Evolutionary conservation across 805 yeast genomes (phyloP).

Genomic region (Starmerella roubikii): DNA sequence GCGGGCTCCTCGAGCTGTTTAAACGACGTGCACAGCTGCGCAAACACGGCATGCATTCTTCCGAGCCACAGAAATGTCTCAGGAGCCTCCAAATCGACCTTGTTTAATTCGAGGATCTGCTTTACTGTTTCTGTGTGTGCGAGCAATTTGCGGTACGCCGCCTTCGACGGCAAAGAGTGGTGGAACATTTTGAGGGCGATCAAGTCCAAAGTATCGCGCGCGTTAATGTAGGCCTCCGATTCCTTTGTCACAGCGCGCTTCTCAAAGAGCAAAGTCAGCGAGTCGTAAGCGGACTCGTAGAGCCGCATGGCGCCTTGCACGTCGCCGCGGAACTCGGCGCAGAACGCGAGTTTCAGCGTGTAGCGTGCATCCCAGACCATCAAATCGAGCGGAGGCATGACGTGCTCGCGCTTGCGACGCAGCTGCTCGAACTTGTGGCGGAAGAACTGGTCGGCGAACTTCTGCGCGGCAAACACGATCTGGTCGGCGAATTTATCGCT

Average conservation of each 20-base stretch:
- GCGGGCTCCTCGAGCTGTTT: not conserved
- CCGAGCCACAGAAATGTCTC: conserved; percentile 39
- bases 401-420: conserved; percentile 16
- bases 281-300: conserved; percentile 42
- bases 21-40: conserved; percentile 23
- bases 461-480: conserved; percentile 30
- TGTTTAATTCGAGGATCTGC: conserved; percentile 22
- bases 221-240: conserved; percentile 9
- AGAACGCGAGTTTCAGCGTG: conserved; percentile 37
- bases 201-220: conserved; percentile 38
- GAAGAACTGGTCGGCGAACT: conserved; percentile 34
- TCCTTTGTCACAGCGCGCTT: conserved; percentile 9
- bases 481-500: conserved; percentile 28
- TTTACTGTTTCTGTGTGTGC: conserved; percentile 46
- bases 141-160: conserved; percentile 50
- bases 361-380: conserved; percentile 39
- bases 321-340: conserved; percentile 38
- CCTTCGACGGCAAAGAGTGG: conserved; percentile 35
- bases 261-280: conserved; percentile 32
- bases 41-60: conserved; percentile 53
- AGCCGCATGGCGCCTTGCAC: conserved; percentile 37
- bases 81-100: conserved; percentile 19
- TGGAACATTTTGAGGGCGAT: conserved; percentile 50
- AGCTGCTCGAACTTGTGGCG: conserved; percentile 13
- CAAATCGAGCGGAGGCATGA: conserved; percentile 16